phyloP scores from a whole-genome alignment of 192 early-diverging fungal species.

The Irineochytrium annulatum region DNA sequence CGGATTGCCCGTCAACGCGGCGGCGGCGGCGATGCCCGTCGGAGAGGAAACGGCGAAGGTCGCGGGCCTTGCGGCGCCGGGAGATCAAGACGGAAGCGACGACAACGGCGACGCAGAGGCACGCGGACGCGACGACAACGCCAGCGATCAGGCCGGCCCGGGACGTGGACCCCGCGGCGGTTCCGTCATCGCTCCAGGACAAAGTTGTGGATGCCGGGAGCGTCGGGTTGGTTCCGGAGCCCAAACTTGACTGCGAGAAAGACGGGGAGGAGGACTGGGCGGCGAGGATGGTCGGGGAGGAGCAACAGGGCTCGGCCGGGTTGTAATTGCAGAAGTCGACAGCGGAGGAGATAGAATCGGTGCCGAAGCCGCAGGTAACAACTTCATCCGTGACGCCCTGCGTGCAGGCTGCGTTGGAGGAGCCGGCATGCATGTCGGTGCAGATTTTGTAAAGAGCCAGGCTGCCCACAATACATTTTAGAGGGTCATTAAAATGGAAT shows the following conservation, averaged over 20 bases:
- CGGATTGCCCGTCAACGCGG: too few relatives aligned
- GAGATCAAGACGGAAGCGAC: background rate
- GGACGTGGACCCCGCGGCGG: too few relatives aligned
- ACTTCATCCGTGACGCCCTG: background rate
- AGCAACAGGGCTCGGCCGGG: background rate
- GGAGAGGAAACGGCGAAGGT: too few relatives aligned
- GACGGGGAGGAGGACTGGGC: background rate
- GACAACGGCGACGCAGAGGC: background rate
- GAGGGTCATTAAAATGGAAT: background rate
- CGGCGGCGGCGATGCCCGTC: too few relatives aligned
- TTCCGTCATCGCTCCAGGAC: too few relatives aligned
- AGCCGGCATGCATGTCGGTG: background rate
- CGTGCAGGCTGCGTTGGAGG: background rate
- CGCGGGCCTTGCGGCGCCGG: background rate
- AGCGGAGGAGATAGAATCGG: background rate
- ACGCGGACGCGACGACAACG: background rate
- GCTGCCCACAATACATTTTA: background rate
- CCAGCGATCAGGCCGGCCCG: background rate
- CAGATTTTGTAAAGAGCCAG: slow-evolving; percentile 5
- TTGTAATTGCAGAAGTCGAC: background rate
- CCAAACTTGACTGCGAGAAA: background rate
- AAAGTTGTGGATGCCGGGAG: background rate
- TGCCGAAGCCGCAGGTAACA: slow-evolving; percentile 1
- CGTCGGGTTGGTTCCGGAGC: background rate
- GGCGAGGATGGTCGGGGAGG: background rate